Evolutionary conservation across 495 filamentous ascomycete genomes (phyloP).

Genomic region (Trichoderma parareesei): DNA sequence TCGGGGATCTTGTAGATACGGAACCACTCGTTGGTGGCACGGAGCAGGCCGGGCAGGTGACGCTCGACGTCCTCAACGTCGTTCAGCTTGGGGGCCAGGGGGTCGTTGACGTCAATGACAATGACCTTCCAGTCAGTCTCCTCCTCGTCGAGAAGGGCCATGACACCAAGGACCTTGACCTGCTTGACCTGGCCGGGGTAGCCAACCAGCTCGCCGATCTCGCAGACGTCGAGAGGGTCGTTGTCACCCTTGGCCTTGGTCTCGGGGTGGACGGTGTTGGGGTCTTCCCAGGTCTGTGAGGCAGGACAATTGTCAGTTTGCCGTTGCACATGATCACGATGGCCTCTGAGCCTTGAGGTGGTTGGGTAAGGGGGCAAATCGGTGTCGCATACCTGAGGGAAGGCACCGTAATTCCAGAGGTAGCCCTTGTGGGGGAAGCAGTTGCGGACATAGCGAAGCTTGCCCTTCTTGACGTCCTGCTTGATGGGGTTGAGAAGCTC

Average conservation of each 20-base stretch:
- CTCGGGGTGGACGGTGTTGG: slow-evolving; percentile 88
- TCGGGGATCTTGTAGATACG: slow-evolving; percentile 99
- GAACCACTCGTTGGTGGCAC: slow-evolving; percentile 99
- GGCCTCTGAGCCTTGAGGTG: not conserved
- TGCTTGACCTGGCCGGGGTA: slow-evolving; percentile 96
- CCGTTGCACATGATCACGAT: not conserved
- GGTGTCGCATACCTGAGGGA: slow-evolving; percentile 68
- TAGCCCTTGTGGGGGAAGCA: slow-evolving; percentile 99
- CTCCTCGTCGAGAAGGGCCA: slow-evolving; percentile 98
- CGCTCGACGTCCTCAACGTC: slow-evolving; percentile 99
- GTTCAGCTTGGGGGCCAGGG: slow-evolving; percentile 90
- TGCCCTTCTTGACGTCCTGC: slow-evolving; percentile 83
- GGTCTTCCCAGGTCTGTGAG: slow-evolving; percentile 96
- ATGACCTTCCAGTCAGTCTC: slow-evolving; percentile 99
- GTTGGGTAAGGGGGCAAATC: not conserved
- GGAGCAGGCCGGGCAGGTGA: slow-evolving; percentile 90
- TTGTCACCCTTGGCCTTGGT: slow-evolving; percentile 99
- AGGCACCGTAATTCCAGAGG: slow-evolving; percentile 99
- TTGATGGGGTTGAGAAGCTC: slow-evolving; percentile 96
- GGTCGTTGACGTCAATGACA: slow-evolving; percentile 97
- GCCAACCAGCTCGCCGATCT: slow-evolving; percentile 96
- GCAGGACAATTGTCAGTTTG: not conserved
- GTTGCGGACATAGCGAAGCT: slow-evolving; percentile 97
- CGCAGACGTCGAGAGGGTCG: slow-evolving; percentile 98
- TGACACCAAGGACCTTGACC: slow-evolving; percentile 98